Conservation (phyloP, 768 basidiomycete genomes). For the Podaxis sp. region DNA sequence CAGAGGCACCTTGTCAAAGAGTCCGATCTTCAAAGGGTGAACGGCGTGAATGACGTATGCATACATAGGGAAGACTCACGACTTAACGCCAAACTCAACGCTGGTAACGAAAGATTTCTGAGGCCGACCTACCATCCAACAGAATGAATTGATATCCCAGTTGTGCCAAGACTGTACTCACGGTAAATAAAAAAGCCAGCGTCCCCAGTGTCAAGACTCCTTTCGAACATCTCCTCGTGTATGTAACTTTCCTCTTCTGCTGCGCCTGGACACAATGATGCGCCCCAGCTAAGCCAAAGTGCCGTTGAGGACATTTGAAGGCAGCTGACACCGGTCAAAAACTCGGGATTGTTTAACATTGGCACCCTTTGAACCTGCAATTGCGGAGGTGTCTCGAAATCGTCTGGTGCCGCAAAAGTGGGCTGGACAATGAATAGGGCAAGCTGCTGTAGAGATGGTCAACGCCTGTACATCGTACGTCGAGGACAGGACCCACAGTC, state of each 20-base stretch:
- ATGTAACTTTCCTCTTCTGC: neutral
- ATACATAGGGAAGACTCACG: neutral
- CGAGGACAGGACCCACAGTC: conserved; percentile 31
- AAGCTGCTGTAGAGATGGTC: conserved; percentile 18
- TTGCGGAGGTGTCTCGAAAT: conserved; percentile 3
- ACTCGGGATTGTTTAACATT: conserved; percentile 25
- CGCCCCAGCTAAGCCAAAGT: conserved; percentile 40
- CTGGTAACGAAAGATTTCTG: neutral
- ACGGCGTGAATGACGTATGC: neutral
- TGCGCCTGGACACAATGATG: neutral
- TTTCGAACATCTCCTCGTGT: neutral
- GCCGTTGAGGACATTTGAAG: conserved; percentile 53
- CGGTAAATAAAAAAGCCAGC: neutral
- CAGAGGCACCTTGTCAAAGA: neutral
- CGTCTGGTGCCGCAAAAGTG: conserved; percentile 2
- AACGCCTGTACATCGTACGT: neutral
- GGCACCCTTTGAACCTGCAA: conserved; percentile 11
- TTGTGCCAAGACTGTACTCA: neutral
- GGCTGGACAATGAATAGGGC: conserved; percentile 20
- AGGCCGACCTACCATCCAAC: neutral
- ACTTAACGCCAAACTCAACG: neutral
- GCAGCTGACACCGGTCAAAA: conserved; percentile 36
- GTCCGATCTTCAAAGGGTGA: neutral
- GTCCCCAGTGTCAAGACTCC: neutral
- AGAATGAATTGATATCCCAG: neutral